Evolutionary conservation across 345 rosid genomes (phyloP).

Genomic region (Aquilaria malaccensis): DNA sequence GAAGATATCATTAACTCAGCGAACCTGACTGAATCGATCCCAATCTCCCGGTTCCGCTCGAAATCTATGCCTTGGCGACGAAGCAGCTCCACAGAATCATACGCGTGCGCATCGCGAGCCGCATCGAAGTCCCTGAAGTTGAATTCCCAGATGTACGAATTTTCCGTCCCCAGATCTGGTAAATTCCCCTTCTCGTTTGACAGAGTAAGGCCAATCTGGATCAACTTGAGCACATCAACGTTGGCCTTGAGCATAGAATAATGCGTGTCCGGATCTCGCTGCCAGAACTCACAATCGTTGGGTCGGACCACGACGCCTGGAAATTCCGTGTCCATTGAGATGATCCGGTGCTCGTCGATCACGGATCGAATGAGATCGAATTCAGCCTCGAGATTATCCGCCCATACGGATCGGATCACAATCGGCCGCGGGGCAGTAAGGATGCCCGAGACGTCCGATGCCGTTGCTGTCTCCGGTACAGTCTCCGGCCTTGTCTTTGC

Average conservation of each 20-base stretch:
- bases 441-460: no score
- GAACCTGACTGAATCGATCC: neutral
- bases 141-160: neutral
- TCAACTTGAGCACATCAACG: neutral
- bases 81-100: neutral
- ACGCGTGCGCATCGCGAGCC: neutral
- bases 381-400: neutral
- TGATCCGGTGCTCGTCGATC: neutral
- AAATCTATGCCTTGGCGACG: conserved; percentile 5
- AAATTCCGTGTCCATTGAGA: neutral
- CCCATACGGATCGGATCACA: neutral
- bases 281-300: no score
- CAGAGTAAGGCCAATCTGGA: conserved; percentile 7
- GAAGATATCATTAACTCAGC: neutral
- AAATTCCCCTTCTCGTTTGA: neutral
- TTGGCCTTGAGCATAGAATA: conserved; percentile 4
- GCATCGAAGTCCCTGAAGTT: conserved; percentile 10
- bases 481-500: no score
- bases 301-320: neutral
- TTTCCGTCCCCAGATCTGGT: neutral
- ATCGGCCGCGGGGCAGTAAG: neutral
- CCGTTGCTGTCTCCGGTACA: no score
- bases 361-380: neutral
- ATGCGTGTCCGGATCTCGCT: neutral
- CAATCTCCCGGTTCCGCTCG: neutral